Conservation (phyloP, 1,284 basidiomycete genomes). For the Malassezia equina region DNA sequence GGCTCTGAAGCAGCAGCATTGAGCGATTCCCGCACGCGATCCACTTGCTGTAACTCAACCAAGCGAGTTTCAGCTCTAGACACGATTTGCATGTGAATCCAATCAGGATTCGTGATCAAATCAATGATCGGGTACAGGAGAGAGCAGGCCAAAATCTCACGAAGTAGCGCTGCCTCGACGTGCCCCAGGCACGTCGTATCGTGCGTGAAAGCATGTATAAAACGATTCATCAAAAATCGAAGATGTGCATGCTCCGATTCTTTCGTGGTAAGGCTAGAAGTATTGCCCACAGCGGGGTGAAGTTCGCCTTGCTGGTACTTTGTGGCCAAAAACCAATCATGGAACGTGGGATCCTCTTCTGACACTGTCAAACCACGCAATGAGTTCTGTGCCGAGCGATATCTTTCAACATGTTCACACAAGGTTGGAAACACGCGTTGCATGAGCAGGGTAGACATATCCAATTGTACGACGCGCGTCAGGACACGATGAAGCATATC, state of each 20-base stretch:
- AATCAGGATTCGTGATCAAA: conserved; percentile 84
- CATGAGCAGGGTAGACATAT: background rate
- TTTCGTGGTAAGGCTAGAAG: conserved; percentile 71
- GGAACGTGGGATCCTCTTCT: background rate
- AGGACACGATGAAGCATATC: background rate
- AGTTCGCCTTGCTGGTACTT: conserved; percentile 51
- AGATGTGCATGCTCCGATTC: conserved; percentile 81
- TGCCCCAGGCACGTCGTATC: conserved; percentile 63
- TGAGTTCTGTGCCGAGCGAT: background rate
- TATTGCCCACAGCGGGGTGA: conserved; percentile 66
- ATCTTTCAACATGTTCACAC: background rate
- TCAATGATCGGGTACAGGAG: conserved; percentile 79
- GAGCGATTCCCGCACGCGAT: background rate
- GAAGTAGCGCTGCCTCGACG: conserved; percentile 61
- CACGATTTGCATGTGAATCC: conserved; percentile 44
- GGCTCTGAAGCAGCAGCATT: background rate
- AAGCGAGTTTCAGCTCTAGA: background rate
- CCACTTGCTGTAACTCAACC: background rate
- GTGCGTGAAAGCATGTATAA: conserved; percentile 65
- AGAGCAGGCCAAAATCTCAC: conserved; percentile 73
- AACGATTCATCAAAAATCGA: conserved; percentile 59
- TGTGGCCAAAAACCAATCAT: conserved; percentile 63
- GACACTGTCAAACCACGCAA: background rate
- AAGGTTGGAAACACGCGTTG: background rate
- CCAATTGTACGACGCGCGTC: background rate